Percentiles rank a stretch among this genome's conserved stretches.
Conservation (phyloP, 257 asterid species). For the Solanum arcanum region DNA sequence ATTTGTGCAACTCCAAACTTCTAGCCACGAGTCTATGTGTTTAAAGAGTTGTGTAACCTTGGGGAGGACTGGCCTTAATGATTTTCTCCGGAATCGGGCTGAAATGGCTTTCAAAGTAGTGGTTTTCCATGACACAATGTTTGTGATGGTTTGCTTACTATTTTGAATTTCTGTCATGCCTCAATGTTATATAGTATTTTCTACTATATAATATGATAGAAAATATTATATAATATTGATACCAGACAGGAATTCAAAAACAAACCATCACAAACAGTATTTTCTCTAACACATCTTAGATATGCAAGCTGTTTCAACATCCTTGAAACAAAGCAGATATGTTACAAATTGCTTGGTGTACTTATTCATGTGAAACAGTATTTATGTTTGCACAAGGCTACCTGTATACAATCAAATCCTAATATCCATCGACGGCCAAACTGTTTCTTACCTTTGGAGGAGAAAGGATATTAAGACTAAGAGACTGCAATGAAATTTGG, state of each 20-base stretch:
- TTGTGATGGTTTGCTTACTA: background rate
- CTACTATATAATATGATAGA: too few species aligned
- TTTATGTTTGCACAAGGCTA: too few species aligned
- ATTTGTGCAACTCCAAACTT: background rate
- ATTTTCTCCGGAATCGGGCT: background rate
- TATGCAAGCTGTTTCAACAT: too few species aligned
- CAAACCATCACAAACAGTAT: background rate
- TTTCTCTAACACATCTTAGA: too few species aligned
- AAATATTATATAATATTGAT: too few species aligned
- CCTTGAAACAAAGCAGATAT: too few species aligned
- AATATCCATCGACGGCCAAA: background rate
- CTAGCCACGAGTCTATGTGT: background rate
- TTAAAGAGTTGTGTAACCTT: background rate
- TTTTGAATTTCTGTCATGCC: background rate
- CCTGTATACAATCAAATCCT: too few species aligned
- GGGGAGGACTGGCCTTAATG: background rate
- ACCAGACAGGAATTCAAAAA: too few species aligned
- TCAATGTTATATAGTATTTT: background rate
- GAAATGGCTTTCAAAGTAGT: background rate
- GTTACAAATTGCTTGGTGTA: too few species aligned
- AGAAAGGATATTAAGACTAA: background rate
- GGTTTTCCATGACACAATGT: background rate
- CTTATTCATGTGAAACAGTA: too few species aligned
- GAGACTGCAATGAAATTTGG: background rate
- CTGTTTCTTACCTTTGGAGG: background rate